Evolutionary conservation across 768 basidiomycete genomes (phyloP).

Genomic region (Amanita polypyramis): DNA sequence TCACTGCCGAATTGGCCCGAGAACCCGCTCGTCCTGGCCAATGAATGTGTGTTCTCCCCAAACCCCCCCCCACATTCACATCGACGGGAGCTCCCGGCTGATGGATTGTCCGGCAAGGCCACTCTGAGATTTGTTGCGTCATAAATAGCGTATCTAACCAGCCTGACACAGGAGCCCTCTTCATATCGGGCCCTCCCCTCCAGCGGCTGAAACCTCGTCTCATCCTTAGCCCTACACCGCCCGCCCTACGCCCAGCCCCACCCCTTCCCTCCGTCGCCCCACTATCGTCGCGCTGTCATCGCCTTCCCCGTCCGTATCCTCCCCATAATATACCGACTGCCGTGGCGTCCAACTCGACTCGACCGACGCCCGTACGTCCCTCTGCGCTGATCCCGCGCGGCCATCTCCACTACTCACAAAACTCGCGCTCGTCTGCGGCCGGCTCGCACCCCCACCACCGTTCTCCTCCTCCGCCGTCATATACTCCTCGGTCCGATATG

Average conservation of each 20-base stretch:
- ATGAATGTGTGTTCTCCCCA: neutral
- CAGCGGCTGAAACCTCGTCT: constrained; percentile 4
- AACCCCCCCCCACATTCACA: neutral
- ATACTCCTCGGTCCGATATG: constrained; percentile 31
- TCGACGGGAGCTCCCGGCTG: neutral
- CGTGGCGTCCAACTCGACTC: neutral
- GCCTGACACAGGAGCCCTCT: neutral
- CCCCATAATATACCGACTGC: neutral
- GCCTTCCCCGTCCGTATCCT: too few species aligned
- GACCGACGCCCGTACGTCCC: neutral
- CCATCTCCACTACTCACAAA: too few species aligned
- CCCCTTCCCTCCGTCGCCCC: constrained; percentile 12
- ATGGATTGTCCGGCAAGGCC: neutral
- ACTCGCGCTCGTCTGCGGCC: neutral
- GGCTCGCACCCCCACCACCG: constrained; percentile 16
- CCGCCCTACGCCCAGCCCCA: constrained; percentile 29
- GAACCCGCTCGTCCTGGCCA: too few species aligned
- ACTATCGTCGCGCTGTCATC: constrained; percentile 21
- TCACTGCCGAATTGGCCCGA: constrained; percentile 2
- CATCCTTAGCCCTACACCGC: constrained; percentile 25
- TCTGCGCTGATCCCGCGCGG: neutral
- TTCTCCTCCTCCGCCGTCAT: constrained; percentile 22
- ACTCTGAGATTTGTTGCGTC: neutral
- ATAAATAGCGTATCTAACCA: constrained; percentile 2
- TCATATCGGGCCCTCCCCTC: too few species aligned